Conservation (phyloP, 306 rosid genomes). For the Arachis hypogaea region DNA sequence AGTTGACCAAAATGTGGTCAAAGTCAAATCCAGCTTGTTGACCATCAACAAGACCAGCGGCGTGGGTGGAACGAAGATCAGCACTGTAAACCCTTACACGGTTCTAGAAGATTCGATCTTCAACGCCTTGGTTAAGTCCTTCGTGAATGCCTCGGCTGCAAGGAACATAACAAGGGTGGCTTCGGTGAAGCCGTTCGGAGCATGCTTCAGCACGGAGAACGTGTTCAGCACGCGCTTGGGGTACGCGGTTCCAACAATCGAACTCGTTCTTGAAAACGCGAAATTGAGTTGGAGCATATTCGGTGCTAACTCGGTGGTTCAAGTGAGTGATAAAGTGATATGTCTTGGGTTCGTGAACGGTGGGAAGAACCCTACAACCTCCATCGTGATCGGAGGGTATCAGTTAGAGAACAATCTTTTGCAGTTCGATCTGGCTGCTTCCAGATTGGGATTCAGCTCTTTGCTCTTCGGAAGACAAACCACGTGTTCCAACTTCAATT, state of each 20-base stretch:
- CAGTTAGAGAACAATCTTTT: conserved; percentile 64
- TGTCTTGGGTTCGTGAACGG: conserved; percentile 68
- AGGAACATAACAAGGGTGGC: conserved; percentile 36
- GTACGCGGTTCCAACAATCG: conserved; percentile 55
- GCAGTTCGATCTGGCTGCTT: conserved; percentile 58
- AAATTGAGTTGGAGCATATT: conserved; percentile 57
- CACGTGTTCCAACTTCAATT: not conserved
- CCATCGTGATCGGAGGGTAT: conserved; percentile 67
- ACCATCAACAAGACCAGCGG: conserved; percentile 36
- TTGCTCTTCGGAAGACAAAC: not conserved
- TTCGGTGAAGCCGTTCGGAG: conserved; percentile 43
- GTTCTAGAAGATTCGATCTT: conserved; percentile 38
- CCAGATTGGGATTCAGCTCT: conserved; percentile 59
- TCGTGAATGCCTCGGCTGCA: conserved; percentile 35
- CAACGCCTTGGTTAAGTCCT: conserved; percentile 13
- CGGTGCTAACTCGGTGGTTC: conserved; percentile 56
- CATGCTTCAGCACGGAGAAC: conserved; percentile 41
- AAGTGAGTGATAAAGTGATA: not conserved
- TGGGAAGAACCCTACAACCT: conserved; percentile 44
- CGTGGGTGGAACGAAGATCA: conserved; percentile 49
- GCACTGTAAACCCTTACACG: conserved; percentile 41
- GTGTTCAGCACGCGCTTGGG: conserved; percentile 41
- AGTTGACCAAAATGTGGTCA: conserved; percentile 34
- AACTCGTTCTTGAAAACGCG: conserved; percentile 53
- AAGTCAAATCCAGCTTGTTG: conserved; percentile 29